Evolutionary conservation across 148 eudicot genomes (phyloP).

Genomic region (Camellia japonica): DNA sequence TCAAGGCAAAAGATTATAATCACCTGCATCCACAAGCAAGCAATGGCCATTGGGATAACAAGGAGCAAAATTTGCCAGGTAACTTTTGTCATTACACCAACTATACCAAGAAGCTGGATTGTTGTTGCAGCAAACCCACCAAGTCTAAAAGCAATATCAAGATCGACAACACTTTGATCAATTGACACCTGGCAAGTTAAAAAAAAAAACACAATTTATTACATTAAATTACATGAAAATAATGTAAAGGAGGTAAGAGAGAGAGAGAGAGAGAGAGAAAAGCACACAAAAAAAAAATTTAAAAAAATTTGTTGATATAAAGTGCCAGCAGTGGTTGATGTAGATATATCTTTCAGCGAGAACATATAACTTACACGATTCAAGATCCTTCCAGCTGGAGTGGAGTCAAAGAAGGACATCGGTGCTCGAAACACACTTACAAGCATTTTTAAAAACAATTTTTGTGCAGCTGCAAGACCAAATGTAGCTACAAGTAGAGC

Average conservation of each 20-base stretch:
- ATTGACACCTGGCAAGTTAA: conserved; percentile 67
- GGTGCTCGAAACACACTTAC: conserved; percentile 77
- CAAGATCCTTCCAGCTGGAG: conserved; percentile 92
- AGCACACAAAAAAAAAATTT: background rate
- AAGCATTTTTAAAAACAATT: conserved; percentile 79
- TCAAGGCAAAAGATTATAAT: conserved; percentile 15
- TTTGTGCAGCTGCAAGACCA: conserved; percentile 88
- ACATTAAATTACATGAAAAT: conserved; percentile 10
- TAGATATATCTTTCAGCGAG: conserved; percentile 6
- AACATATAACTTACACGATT: conserved; percentile 67
- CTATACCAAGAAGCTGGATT: conserved; percentile 84
- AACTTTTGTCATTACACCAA: conserved; percentile 88
- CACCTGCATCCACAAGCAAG: conserved; percentile 99
- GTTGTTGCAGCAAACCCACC: conserved; percentile 94
- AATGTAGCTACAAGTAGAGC: conserved; percentile 85
- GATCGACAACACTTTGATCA: conserved; percentile 97
- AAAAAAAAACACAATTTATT: conserved; percentile 1
- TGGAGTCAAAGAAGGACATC: conserved; percentile 99
- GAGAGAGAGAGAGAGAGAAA: background rate
- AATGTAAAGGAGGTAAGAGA: conserved; percentile 11
- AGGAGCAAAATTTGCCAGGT: conserved; percentile 97
- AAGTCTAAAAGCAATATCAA: conserved; percentile 93
- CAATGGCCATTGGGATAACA: conserved; percentile 87
- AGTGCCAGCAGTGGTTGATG: background rate
- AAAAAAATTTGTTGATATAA: background rate